Base-by-base conservation (phyloP, 345 rosid species). In the Boechera retrofracta region DNA sequence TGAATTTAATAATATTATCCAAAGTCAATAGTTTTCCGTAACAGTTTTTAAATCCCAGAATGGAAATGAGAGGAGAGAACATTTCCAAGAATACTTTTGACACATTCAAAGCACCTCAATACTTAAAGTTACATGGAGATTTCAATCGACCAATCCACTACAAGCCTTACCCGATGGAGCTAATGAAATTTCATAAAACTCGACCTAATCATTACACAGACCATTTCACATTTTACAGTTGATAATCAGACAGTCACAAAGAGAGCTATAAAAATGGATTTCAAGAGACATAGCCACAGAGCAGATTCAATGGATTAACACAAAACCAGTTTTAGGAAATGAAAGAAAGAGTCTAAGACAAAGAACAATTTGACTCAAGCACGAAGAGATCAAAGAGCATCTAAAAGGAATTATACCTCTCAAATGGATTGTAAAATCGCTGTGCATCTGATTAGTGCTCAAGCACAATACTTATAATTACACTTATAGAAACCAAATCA, bases 331-430 rank as follows among this genome's bases (percentile, higher is more conserved):
- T 12, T 52, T 16, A 12, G 64, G 32, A 59, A 67, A 52, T 16
- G 36, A 73, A 54, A 61, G 75, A 74, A 68, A 74, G 69, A 67
- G 59, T 74, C 75, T 63, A 55, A 10, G 36, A 68, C 12, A 38
- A 68, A 52, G 5, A 45, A 61, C 45, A 73, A 24, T 26, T 45
- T 32, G 81, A 72, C 74, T 78, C 77, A 32, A 57, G 77, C 77
- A 72, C 77, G 73, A 66, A 78, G 59, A 58, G 56, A 71, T n/a
- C 56, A 16, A 1, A 0, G 0, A 57, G 51, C 74, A 78, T 61
- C 49, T 74, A 70, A 75, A 67, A 42, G 18, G 55, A 33, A 54
- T 36, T 42, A 74, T 59, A 59, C 62, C 56, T 3, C 54, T 70
- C 48, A n/a, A 42, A 41, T 47, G 32, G 32, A 31, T 16, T 60